Evolutionary conservation across 306 rosid genomes (phyloP).

Genomic region (Abrus pulchellus): DNA sequence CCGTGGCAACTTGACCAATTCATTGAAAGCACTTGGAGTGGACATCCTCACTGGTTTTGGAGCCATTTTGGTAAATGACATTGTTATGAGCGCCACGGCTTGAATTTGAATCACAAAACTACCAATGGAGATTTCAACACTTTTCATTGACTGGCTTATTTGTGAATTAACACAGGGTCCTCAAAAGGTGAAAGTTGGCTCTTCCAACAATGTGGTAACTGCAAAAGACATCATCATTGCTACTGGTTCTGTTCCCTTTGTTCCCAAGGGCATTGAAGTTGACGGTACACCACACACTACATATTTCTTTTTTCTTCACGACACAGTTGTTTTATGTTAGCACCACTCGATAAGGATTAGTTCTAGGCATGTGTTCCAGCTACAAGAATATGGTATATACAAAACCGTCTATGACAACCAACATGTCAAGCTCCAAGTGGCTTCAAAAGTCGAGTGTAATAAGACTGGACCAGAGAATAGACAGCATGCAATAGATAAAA

Average conservation of each 20-base stretch:
- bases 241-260: slow-evolving; percentile 90
- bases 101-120: slow-evolving; percentile 8
- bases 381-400: neutral
- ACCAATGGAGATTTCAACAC: neutral
- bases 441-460: neutral
- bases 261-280: slow-evolving; percentile 90
- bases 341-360: neutral
- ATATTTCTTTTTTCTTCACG: slow-evolving; percentile 28
- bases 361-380: slow-evolving; percentile 2
- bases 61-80: slow-evolving; percentile 69
- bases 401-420: neutral
- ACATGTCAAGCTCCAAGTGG: neutral
- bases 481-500: neutral
- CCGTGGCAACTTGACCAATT: slow-evolving; percentile 76
- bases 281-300: slow-evolving; percentile 64
- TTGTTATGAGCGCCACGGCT: slow-evolving; percentile 9
- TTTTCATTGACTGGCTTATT: slow-evolving; percentile 27
- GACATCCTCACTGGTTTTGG: slow-evolving; percentile 85
- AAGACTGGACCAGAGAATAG: too few species aligned
- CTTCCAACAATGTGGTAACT: slow-evolving; percentile 70
- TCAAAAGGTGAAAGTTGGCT: slow-evolving; percentile 79
- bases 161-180: slow-evolving; percentile 66
- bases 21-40: slow-evolving; percentile 85
- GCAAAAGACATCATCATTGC: slow-evolving; percentile 87
- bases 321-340: slow-evolving; percentile 18